A percentile compares a stretch with the other conserved stretches of the same genome.
Conservation (phyloP, 176 grass and related monocot genomes). For the Triticum dicoccoides region DNA sequence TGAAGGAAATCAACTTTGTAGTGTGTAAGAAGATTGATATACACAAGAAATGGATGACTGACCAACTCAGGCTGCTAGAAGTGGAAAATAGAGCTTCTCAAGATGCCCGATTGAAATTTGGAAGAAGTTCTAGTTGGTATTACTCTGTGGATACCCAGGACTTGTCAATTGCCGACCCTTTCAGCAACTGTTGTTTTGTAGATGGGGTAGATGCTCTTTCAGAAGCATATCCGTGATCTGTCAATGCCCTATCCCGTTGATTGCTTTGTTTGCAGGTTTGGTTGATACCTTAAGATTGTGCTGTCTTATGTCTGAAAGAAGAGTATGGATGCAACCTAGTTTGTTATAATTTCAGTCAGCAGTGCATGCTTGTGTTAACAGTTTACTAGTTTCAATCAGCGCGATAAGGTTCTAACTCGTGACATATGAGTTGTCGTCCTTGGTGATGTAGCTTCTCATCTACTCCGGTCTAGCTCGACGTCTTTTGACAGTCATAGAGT, state of each 20-base stretch:
- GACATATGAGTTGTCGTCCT: no score
- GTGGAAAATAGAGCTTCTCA: background rate
- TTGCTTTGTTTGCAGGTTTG: no score
- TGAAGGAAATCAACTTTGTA: background rate
- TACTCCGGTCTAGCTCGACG: no score
- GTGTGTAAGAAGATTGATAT: background rate
- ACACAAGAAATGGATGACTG: background rate
- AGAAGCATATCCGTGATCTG: background rate
- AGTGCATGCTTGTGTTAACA: background rate
- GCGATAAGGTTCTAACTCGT: no score
- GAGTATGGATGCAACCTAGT: background rate
- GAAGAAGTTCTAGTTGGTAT: background rate
- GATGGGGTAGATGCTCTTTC: background rate
- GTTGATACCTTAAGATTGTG: background rate
- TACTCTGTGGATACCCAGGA: background rate
- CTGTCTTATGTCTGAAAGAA: background rate
- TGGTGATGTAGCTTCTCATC: no score
- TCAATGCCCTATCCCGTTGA: background rate
- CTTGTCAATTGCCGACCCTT: background rate
- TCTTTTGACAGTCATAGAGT: no score
- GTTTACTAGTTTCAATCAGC: background rate
- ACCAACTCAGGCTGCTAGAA: background rate
- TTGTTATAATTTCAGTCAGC: background rate
- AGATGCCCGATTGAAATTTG: background rate
- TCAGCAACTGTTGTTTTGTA: background rate